Percentiles rank a stretch among this genome's conserved stretches.
Evolutionary conservation across 106 monocot genomes (phyloP).

Genomic region (Triglochin maritima): DNA sequence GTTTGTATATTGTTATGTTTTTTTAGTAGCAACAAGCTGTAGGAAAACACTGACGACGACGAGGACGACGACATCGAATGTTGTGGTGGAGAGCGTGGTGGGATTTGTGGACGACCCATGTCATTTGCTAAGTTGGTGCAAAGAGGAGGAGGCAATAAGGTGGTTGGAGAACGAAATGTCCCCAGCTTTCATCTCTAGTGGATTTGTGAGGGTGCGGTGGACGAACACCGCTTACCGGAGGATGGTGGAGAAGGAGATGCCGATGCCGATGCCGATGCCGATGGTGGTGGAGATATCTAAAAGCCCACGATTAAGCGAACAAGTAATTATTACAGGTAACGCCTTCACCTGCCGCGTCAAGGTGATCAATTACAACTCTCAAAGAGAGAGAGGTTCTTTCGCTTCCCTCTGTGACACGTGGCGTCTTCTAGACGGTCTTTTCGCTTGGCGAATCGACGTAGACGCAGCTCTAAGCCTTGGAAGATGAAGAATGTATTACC

Average conservation of each 20-base stretch:
- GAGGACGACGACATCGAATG: slow-evolving; percentile 17
- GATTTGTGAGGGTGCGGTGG: slow-evolving; percentile 36
- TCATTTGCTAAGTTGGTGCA: background rate
- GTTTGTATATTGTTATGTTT: too few relatives aligned
- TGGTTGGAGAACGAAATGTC: slow-evolving; percentile 27
- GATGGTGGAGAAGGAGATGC: slow-evolving; percentile 29
- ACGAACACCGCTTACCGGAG: slow-evolving; percentile 36
- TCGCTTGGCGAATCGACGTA: slow-evolving; percentile 6
- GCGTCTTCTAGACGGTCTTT: slow-evolving; percentile 1
- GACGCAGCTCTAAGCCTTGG: slow-evolving; percentile 10
- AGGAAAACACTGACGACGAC: too few relatives aligned
- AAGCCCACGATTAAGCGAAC: too few relatives aligned
- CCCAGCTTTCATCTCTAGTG: slow-evolving; percentile 51
- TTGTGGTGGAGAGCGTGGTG: slow-evolving; percentile 50
- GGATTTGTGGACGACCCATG: slow-evolving; percentile 25
- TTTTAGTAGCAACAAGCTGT: too few relatives aligned
- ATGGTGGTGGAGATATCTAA: background rate
- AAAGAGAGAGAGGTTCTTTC: background rate
- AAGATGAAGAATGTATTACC: background rate
- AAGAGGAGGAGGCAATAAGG: slow-evolving; percentile 7
- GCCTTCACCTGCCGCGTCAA: slow-evolving; percentile 5
- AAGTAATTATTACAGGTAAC: background rate
- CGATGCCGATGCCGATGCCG: background rate
- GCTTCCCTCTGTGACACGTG: slow-evolving; percentile 9
- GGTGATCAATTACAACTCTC: background rate